Conservation (phyloP, 2,329 filamentous ascomycete genomes). For the Xylariaceae sp. region DNA sequence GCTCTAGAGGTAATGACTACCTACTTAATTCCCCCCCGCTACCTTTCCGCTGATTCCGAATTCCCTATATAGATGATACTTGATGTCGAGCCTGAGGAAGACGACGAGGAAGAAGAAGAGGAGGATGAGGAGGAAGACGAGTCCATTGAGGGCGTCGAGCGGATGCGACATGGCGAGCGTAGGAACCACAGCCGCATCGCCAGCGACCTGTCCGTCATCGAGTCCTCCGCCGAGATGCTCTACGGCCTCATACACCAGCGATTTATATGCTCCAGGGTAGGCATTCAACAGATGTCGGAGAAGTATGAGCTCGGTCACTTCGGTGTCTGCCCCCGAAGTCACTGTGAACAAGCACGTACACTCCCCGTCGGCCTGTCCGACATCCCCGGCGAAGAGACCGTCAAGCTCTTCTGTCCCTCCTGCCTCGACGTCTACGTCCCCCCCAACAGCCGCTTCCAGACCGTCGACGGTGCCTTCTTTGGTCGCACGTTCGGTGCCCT, state of each 20-base stretch:
- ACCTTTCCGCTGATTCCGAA: conserved; percentile 15
- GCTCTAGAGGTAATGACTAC: conserved; percentile 70
- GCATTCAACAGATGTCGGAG: conserved; percentile 98
- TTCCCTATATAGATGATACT: conserved; percentile 72
- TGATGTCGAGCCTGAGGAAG: conserved; percentile 94
- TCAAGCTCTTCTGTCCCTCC: conserved; percentile 96
- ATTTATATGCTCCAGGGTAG: conserved; percentile 93
- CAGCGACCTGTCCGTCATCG: conserved; percentile 90
- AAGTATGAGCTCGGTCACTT: conserved; percentile 98
- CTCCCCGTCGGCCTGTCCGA: conserved; percentile 92
- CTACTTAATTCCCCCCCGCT: neutral
- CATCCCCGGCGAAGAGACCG: conserved; percentile 92
- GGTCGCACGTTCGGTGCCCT: conserved; percentile 94
- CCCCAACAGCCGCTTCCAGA: conserved; percentile 94
- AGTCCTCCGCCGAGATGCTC: conserved; percentile 95
- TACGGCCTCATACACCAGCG: conserved; percentile 98
- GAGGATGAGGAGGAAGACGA: conserved; percentile 72
- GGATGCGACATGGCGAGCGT: conserved; percentile 56
- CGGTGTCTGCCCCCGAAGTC: conserved; percentile 88
- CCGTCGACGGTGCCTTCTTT: conserved; percentile 96
- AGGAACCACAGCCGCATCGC: conserved; percentile 80
- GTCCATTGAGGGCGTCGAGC: conserved; percentile 60
- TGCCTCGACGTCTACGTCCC: conserved; percentile 97
- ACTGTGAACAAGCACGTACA: conserved; percentile 86
- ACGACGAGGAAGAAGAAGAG: conserved; percentile 76